Base-by-base conservation (phyloP, 257 asterid genomes). In the Nicotiana undulata region DNA sequence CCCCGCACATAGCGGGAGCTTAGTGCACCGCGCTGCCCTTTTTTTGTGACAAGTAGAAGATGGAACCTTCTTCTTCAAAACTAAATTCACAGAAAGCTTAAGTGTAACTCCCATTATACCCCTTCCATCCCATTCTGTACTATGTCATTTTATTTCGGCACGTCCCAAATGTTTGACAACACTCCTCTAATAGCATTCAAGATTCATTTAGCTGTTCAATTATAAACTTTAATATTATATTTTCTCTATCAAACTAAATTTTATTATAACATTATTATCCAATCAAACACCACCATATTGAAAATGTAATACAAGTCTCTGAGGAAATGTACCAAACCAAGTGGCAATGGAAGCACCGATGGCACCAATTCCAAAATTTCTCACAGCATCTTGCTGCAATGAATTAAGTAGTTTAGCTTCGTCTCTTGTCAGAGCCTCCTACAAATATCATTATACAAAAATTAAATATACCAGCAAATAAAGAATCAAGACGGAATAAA, bases 291-390 rank as follows among this genome's bases (percentile, higher is more conserved):
- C 37, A 46, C 46, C 78, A 46, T 72, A 13, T 46, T 72, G 40
- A 72, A 3, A 31, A 56, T 61, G 81, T 31, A 76, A 31, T 17
- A 40, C 2, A 40, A 7, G 46, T 9, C 63, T 22, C 29, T 37
- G 34, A 56, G 24, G 58, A 34, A 28, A 72, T 49, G 34, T 86
- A 94, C 98, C 98, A 63, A 92, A 86, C 93, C 91, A 92, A 75
- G 91, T 44, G 74, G 84, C 81, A 26, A 79, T 1, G 9, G 90
- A 80, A 81, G 87, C 91, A 22, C 85, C 89, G 49, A 77, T 37
- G 9, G 77, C 72, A 75, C 93, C 96, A 84, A 86, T 18, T 22
- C 81, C 75, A 18, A 87, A 85, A 75, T 80, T 88, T 82, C 87
- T 84, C 63, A 80, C 4, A 59, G 86, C 87, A 75, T 84, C 82